Percentiles rank a stretch among this genome's conserved stretches.
These are phyloP conservation scores for Backusella sp. DNA, from an alignment of 192 early-diverging fungal genomes.

Conservation along the genomic window DNA sequence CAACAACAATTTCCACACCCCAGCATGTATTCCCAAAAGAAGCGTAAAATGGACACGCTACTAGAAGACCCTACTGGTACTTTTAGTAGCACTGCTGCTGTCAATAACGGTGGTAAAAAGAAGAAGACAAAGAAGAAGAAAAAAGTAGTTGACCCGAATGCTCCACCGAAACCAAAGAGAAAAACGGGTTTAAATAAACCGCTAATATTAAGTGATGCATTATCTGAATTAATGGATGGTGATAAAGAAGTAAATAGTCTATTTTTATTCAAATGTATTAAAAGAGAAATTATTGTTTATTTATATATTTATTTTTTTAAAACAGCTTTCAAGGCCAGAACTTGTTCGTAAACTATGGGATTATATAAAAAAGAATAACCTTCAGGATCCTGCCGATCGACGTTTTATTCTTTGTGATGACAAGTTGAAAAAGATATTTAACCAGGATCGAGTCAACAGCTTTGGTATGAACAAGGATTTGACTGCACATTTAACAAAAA, in stretches of 20 bases:
- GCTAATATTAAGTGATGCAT: constrained; percentile 40
- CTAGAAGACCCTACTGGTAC: background rate
- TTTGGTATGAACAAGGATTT: constrained; percentile 66
- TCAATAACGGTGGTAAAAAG: background rate
- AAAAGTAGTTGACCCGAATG: constrained; percentile 26
- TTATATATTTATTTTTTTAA: background rate
- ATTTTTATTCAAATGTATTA: background rate
- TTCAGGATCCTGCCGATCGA: constrained; percentile 54
- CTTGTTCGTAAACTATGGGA: constrained; percentile 61
- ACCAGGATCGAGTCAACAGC: constrained; percentile 48
- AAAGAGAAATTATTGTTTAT: constrained; percentile 1
- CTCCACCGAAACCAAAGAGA: constrained; percentile 38
- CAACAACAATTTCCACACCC: background rate
- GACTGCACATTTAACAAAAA: constrained; percentile 51
- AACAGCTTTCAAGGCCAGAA: constrained; percentile 55
- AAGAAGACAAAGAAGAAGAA: constrained; percentile 20
- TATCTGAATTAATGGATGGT: constrained; percentile 46
- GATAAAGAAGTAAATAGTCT: constrained; percentile 35
- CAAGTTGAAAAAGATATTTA: constrained; percentile 49
- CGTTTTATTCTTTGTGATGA: constrained; percentile 54
- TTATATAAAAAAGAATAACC: constrained; percentile 58
- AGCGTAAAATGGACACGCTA: background rate
- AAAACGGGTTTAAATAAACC: constrained; percentile 50
- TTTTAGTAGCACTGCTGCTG: background rate
- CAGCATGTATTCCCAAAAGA: background rate